phyloP scores from a whole-genome alignment of 2,329 filamentous ascomycete species.

The Penicillium digitatum region DNA sequence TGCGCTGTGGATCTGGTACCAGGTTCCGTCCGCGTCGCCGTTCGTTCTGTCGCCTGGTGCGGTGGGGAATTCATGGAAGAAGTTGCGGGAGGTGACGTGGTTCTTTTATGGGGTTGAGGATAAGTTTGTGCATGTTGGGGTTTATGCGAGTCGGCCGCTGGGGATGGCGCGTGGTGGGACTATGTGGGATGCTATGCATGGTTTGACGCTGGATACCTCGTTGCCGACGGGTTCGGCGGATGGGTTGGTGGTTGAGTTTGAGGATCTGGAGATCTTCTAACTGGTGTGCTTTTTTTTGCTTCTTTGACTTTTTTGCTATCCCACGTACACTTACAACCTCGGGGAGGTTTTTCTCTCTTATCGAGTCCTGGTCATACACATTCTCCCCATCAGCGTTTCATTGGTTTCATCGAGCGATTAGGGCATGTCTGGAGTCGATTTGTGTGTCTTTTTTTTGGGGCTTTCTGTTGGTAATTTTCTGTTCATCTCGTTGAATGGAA shows the following conservation, averaged over 20 bases:
- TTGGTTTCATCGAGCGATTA: conserved; percentile 14
- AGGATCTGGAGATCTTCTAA: conserved; percentile 50
- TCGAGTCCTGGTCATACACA: conserved; percentile 17
- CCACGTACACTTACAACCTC: conserved; percentile 39
- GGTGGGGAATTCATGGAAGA: conserved; percentile 52
- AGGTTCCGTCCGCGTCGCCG: conserved; percentile 40
- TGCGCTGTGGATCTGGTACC: conserved; percentile 57
- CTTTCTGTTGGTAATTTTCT: not conserved
- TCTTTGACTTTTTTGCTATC: conserved; percentile 19
- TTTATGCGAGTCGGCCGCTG: conserved; percentile 56
- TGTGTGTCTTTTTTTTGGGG: not conserved
- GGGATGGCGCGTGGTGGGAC: conserved; percentile 42
- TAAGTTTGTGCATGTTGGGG: conserved; percentile 56
- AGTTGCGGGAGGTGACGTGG: conserved; percentile 58
- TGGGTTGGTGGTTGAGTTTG: conserved; percentile 49
- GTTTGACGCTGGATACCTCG: conserved; percentile 25
- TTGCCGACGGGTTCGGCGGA: conserved; percentile 29
- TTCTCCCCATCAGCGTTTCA: conserved; percentile 17
- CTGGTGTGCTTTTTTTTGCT: not conserved
- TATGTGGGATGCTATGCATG: conserved; percentile 40
- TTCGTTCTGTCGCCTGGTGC: conserved; percentile 36
- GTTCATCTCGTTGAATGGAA: not conserved
- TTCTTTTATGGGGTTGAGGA: conserved; percentile 60
- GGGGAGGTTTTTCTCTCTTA: conserved; percentile 1
- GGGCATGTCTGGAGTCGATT: conserved; percentile 23